Percentiles rank a stretch among this genome's conserved stretches.
Conservation (phyloP, 805 yeast species). For the Candida coleopterorum region DNA sequence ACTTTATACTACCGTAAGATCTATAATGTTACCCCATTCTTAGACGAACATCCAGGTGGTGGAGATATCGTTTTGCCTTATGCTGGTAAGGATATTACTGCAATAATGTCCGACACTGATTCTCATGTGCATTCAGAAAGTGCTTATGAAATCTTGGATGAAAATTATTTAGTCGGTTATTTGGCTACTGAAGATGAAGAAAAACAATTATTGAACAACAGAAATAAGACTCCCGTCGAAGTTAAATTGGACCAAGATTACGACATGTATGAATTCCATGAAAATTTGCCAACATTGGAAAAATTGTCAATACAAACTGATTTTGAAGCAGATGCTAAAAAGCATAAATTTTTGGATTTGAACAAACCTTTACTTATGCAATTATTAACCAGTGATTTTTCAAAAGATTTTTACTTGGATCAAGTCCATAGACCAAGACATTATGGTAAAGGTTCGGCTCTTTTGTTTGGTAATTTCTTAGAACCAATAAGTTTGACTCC, state of each 20-base stretch:
- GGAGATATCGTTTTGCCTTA: conserved; percentile 51
- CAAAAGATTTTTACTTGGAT: conserved; percentile 87
- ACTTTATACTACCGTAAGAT: conserved; percentile 74
- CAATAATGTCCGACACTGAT: conserved; percentile 65
- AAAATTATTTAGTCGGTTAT: conserved; percentile 73
- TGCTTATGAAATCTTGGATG: conserved; percentile 83
- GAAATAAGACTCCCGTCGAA: conserved; percentile 54
- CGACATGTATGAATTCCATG: conserved; percentile 43
- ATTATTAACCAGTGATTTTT: conserved; percentile 67
- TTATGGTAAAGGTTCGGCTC: conserved; percentile 96
- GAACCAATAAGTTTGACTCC: conserved; percentile 90
- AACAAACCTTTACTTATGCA: conserved; percentile 77
- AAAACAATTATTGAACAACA: conserved; percentile 59
- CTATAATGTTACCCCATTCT: conserved; percentile 72
- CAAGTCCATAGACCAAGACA: conserved; percentile 98
- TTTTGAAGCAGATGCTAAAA: conserved; percentile 59
- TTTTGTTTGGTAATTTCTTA: conserved; percentile 86
- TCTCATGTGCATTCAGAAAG: conserved; percentile 79
- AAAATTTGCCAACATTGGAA: conserved; percentile 68
- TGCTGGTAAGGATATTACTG: conserved; percentile 63
- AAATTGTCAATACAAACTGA: conserved; percentile 78
- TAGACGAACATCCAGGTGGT: conserved; percentile 73
- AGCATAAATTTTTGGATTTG: conserved; percentile 84
- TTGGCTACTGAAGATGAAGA: conserved; percentile 81
- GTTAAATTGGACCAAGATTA: conserved; percentile 35